Evolutionary conservation across 441 rosid genomes (phyloP).

Genomic region (Kokia cookei): DNA sequence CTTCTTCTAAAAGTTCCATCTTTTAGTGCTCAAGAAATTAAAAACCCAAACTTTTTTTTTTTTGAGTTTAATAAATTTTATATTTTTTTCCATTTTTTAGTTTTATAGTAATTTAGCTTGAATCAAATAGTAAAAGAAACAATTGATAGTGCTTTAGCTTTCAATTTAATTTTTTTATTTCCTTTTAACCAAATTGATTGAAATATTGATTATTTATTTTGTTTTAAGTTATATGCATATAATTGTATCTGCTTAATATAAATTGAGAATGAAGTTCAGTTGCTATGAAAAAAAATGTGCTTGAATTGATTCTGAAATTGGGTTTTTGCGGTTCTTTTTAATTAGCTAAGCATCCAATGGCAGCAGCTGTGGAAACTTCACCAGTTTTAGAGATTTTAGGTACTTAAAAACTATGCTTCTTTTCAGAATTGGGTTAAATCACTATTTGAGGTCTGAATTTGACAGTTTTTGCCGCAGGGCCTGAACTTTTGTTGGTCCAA

Average conservation of each 20-base stretch:
- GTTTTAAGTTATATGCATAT: not conserved
- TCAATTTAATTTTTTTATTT: not conserved
- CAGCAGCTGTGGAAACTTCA: slow-evolving; percentile 28
- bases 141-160: not conserved
- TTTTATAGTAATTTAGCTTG: not conserved
- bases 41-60: not conserved
- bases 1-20: not conserved
- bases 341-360: slow-evolving; percentile 1
- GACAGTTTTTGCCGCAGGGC: no score
- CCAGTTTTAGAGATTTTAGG: slow-evolving; percentile 71
- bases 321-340: not conserved
- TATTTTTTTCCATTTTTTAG: not conserved
- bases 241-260: not conserved
- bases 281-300: not conserved
- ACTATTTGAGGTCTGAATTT: no score
- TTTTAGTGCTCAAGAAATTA: not conserved
- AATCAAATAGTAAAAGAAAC: not conserved
- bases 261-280: not conserved
- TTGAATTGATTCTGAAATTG: not conserved
- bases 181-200: not conserved
- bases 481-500: no score
- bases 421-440: not conserved
- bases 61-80: not conserved
- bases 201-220: not conserved
- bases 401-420: slow-evolving; percentile 13